Conservation (phyloP, 345 rosid species). For the Abelmoschus esculentus region DNA sequence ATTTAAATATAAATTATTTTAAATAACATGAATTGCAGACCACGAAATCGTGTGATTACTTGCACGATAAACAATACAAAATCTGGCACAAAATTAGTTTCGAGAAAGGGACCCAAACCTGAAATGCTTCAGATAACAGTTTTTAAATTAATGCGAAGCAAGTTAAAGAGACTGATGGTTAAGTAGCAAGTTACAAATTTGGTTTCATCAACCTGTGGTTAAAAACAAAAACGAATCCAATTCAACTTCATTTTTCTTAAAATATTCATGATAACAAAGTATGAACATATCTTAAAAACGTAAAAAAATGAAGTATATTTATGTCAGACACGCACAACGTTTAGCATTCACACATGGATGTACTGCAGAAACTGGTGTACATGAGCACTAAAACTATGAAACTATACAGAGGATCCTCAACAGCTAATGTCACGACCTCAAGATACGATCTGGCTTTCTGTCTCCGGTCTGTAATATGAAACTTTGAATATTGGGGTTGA, state of each 20-base stretch:
- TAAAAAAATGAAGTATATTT: too few species aligned
- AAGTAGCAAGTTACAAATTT: too few species aligned
- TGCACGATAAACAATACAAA: neutral
- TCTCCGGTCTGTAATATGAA: neutral
- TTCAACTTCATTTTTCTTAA: too few species aligned
- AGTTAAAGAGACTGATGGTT: neutral
- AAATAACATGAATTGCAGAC: too few species aligned
- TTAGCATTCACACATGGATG: neutral
- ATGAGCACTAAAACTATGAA: neutral
- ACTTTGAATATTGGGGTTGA: neutral
- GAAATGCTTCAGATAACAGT: neutral
- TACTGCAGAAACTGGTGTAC: neutral
- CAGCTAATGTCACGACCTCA: neutral
- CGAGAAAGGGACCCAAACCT: neutral
- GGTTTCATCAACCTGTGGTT: too few species aligned
- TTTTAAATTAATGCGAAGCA: neutral
- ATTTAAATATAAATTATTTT: too few species aligned
- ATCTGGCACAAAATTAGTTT: neutral
- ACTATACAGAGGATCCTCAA: neutral
- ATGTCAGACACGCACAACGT: too few species aligned
- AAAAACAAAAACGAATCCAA: too few species aligned
- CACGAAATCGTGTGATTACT: neutral
- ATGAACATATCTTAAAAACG: too few species aligned
- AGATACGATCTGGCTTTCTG: neutral
- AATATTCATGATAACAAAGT: too few species aligned